phyloP scores from a whole-genome alignment of 1,284 basidiomycete species.

The Trichosporon ovoides region DNA sequence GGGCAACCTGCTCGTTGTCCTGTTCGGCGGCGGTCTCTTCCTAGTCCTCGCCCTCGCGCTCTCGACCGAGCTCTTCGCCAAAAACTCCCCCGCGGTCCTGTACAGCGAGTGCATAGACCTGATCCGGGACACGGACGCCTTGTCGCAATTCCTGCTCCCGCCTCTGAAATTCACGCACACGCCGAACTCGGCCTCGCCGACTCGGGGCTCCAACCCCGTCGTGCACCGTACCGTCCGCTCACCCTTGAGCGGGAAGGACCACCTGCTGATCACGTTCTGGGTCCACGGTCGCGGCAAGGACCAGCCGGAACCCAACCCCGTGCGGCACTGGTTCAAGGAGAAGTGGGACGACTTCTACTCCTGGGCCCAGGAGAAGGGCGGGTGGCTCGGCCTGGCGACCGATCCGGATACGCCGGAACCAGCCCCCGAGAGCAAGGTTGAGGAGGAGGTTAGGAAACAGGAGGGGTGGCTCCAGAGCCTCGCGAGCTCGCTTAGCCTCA shows the following conservation, averaged over 20 bases:
- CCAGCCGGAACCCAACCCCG: conserved; percentile 31
- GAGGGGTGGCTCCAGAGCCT: background rate
- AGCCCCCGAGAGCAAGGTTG: background rate
- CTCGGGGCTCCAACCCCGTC: conserved; percentile 41
- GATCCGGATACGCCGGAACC: conserved; percentile 11
- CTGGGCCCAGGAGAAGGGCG: conserved; percentile 5
- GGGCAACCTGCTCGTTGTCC: conserved; percentile 73
- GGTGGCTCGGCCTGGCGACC: conserved; percentile 10
- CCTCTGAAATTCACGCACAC: conserved; percentile 47
- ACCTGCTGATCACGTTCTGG: conserved; percentile 47
- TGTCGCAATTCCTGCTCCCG: conserved; percentile 49
- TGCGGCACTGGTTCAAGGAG: conserved; percentile 15
- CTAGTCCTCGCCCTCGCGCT: conserved; percentile 77
- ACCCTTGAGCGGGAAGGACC: conserved; percentile 42
- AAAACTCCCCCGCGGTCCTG: conserved; percentile 84
- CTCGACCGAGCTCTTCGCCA: conserved; percentile 82
- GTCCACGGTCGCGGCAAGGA: conserved; percentile 45
- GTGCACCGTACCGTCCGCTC: conserved; percentile 37
- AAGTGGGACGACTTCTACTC: conserved; percentile 8
- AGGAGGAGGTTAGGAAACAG: background rate
- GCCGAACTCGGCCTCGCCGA: conserved; percentile 39
- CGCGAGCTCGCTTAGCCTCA: background rate
- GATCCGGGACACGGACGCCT: conserved; percentile 67
- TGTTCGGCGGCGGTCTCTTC: conserved; percentile 74
- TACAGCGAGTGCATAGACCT: conserved; percentile 80